Conservation (phyloP, 306 rosid species). For the Rosa rugosa region DNA sequence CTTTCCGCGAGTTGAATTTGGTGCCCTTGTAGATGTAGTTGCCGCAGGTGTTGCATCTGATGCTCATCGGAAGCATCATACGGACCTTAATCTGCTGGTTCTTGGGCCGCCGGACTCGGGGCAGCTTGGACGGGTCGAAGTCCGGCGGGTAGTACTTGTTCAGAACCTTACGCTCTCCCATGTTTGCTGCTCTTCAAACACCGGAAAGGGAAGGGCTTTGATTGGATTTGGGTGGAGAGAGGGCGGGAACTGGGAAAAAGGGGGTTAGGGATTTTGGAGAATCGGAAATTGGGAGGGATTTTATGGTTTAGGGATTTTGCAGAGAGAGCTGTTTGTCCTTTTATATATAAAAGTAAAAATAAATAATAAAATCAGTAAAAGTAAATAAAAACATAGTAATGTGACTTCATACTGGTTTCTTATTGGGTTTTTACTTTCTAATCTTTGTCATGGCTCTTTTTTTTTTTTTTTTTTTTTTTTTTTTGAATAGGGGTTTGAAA, state of each 20-base stretch:
- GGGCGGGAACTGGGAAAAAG: not conserved
- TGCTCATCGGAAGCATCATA: conserved; percentile 99
- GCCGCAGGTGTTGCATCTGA: conserved; percentile 83
- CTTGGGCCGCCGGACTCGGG: conserved; percentile 66
- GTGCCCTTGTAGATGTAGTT: conserved; percentile 64
- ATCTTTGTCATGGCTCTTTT: too few relatives aligned
- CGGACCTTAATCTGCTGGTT: conserved; percentile 90
- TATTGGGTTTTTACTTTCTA: too few relatives aligned
- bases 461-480: too few relatives aligned
- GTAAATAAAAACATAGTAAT: too few relatives aligned
- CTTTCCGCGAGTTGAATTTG: conserved; percentile 59
- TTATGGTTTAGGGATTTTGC: not conserved
- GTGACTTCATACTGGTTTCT: too few relatives aligned
- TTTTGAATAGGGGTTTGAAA: too few relatives aligned
- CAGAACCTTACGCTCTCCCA: conserved; percentile 92
- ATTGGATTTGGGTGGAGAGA: too few relatives aligned
- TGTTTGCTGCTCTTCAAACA: conserved; percentile 25
- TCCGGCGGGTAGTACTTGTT: conserved; percentile 96
- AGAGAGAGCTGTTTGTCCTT: not conserved
- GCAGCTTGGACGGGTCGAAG: conserved; percentile 82
- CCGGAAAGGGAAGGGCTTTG: not conserved
- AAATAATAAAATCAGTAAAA: too few relatives aligned
- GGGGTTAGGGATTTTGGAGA: not conserved
- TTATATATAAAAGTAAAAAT: not conserved
- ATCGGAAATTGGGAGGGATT: too few relatives aligned